phyloP scores from a whole-genome alignment of 768 basidiomycete genomes.

The Sutorius australiensis region DNA sequence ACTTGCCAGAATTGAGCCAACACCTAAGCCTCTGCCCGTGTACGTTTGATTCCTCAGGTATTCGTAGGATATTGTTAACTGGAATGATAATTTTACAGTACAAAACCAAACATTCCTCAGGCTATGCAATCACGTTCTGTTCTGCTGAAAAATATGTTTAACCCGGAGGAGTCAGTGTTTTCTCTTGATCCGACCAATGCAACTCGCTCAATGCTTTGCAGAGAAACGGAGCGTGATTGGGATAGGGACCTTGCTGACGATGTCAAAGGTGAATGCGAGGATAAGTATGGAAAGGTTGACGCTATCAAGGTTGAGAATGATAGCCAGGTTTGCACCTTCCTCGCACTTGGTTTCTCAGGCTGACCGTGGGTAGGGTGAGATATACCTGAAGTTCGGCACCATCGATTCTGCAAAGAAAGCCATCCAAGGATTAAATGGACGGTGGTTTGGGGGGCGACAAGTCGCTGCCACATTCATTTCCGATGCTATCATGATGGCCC shows the following conservation, averaged over 20 bases:
- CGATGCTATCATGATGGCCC: conserved; percentile 91
- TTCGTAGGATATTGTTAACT: conserved; percentile 11
- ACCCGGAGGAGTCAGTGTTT: conserved; percentile 83
- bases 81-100: conserved; percentile 36
- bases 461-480: conserved; percentile 86
- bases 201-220: conserved; percentile 29
- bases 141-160: conserved; percentile 92
- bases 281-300: conserved; percentile 83
- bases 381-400: conserved; percentile 87
- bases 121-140: conserved; percentile 88
- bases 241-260: conserved; percentile 95
- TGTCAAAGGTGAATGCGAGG: conserved; percentile 90
- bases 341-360: background rate
- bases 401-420: conserved; percentile 81
- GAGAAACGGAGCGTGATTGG: conserved; percentile 96
- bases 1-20: conserved; percentile 90
- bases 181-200: background rate
- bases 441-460: conserved; percentile 95
- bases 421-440: conserved; percentile 86
- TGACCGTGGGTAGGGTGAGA: conserved; percentile 71
- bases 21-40: conserved; percentile 59
- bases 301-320: conserved; percentile 94
- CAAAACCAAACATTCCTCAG: conserved; percentile 76
- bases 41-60: conserved; percentile 34
- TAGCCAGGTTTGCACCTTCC: conserved; percentile 63